Conservation (phyloP, 345 rosid species). For the Erodium maritimum region DNA sequence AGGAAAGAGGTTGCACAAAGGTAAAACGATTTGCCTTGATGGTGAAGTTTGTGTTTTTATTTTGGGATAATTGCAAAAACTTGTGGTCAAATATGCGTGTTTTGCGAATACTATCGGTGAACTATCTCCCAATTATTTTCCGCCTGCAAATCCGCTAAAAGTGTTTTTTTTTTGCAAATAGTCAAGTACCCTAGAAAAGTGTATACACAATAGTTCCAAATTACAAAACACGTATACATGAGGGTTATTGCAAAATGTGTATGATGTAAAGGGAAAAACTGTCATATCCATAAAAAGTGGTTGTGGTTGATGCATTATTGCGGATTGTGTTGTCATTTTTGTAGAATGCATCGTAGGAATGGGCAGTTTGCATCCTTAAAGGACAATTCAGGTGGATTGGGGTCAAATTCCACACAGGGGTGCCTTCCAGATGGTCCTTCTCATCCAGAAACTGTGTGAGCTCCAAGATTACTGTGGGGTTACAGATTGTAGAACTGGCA, state of each 20-base stretch:
- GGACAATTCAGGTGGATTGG: constrained; percentile 33
- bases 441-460: constrained; percentile 50
- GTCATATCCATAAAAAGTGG: too few relatives aligned
- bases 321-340: constrained; percentile 6
- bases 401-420: constrained; percentile 39
- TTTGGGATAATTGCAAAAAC: too few relatives aligned
- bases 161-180: too few relatives aligned
- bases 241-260: too few relatives aligned
- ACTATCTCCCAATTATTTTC: too few relatives aligned
- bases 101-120: too few relatives aligned
- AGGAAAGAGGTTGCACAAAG: constrained; percentile 74
- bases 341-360: constrained; percentile 64
- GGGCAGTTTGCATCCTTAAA: constrained; percentile 66
- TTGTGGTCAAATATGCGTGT: too few relatives aligned
- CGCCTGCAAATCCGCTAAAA: too few relatives aligned
- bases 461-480: constrained; percentile 11
- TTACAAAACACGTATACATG: too few relatives aligned
- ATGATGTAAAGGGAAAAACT: too few relatives aligned
- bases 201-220: too few relatives aligned
- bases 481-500: constrained; percentile 2
- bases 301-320: not conserved
- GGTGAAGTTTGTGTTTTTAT: not conserved
- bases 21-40: constrained; percentile 16
- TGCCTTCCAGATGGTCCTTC: constrained; percentile 33
- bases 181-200: too few relatives aligned